Evolutionary conservation across 1,284 basidiomycete genomes (phyloP).

Genomic region (Trichosporon ovoides): DNA sequence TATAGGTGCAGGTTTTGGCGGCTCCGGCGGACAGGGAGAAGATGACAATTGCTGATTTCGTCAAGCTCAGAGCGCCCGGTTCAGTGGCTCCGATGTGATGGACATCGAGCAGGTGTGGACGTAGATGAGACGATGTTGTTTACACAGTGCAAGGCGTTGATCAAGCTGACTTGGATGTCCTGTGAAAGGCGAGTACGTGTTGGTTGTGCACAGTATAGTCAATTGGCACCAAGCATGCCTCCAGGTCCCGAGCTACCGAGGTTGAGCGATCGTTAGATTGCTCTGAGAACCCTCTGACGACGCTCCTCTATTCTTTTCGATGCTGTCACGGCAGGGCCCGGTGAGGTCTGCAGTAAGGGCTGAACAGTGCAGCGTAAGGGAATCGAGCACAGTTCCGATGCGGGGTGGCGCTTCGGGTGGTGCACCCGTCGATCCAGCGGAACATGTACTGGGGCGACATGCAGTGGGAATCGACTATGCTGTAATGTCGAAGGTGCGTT

Average conservation of each 20-base stretch:
- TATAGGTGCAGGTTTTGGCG: too few species aligned
- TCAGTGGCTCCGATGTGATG: too few species aligned
- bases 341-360: too few species aligned
- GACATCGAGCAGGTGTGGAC: too few species aligned
- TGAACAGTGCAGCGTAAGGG: too few species aligned
- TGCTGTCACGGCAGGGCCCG: not conserved
- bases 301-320: not conserved
- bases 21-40: not conserved
- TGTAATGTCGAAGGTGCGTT: not conserved
- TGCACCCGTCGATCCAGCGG: not conserved
- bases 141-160: too few species aligned
- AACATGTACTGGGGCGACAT: not conserved
- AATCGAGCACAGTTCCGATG: not conserved
- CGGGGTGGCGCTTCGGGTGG: not conserved
- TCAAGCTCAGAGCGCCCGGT: too few species aligned
- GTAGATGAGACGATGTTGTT: too few species aligned
- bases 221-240: slow-evolving; percentile 1
- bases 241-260: slow-evolving; percentile 3
- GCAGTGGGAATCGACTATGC: not conserved
- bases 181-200: not conserved
- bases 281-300: not conserved
- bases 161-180: not conserved
- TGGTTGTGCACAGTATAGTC: not conserved
- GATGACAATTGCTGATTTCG: too few species aligned
- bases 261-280: not conserved